phyloP scores from a whole-genome alignment of 1,284 basidiomycete species.

The Earliella scabrosa region DNA sequence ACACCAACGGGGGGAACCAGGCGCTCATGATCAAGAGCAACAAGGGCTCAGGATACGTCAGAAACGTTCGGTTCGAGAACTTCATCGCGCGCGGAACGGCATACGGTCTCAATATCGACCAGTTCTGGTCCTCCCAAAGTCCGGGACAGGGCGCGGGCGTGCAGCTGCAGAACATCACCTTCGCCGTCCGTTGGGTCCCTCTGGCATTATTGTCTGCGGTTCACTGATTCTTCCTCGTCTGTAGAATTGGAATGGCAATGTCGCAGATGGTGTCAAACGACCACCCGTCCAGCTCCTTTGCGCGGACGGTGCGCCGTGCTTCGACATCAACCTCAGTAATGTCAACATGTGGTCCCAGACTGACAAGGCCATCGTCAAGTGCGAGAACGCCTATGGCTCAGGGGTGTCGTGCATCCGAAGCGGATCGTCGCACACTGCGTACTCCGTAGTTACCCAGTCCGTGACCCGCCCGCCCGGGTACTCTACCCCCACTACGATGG shows the following conservation, averaged over 20 bases:
- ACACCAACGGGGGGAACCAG: constrained; percentile 41
- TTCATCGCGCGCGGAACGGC: constrained; percentile 38
- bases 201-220: too few relatives aligned
- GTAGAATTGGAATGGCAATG: constrained; percentile 40
- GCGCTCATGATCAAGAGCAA: constrained; percentile 44
- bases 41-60: constrained; percentile 38
- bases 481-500: constrained; percentile 34
- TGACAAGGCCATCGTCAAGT: constrained; percentile 34
- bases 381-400: constrained; percentile 38
- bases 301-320: constrained; percentile 39
- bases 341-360: constrained; percentile 39
- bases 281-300: constrained; percentile 38
- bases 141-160: constrained; percentile 33
- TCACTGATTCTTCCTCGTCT: not conserved
- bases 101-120: constrained; percentile 39
- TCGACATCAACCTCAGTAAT: constrained; percentile 33
- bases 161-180: constrained; percentile 34
- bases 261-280: constrained; percentile 35
- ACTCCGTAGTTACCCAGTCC: constrained; percentile 28
- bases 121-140: constrained; percentile 35
- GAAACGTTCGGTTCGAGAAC: constrained; percentile 38
- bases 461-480: constrained; percentile 32
- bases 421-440: constrained; percentile 29
- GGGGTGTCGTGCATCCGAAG: constrained; percentile 35
- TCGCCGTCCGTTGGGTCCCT: constrained; percentile 33